A percentile compares a stretch with the other conserved stretches of the same genome.
phyloP scores from a whole-genome alignment of 2,329 filamentous ascomycete genomes.

The Fusarium sacchari region DNA sequence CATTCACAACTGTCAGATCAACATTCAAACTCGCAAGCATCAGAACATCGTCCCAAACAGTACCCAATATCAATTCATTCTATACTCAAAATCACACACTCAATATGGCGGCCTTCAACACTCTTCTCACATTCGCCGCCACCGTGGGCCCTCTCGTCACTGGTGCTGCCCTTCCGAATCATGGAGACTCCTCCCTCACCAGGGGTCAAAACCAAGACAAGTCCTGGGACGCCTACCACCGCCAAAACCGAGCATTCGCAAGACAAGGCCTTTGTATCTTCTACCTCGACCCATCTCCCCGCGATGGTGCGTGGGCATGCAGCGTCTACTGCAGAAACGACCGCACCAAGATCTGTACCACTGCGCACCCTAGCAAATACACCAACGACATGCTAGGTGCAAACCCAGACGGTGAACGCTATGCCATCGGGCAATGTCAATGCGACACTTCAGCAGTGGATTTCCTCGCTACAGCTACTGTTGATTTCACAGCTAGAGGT shows the following conservation, averaged over 20 bases:
- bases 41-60: rapidly evolving
- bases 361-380: not conserved
- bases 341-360: not conserved
- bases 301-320: not conserved
- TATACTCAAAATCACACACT: rapidly evolving
- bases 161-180: not conserved
- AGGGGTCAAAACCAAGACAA: not conserved
- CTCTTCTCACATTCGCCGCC: not conserved
- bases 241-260: not conserved
- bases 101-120: not conserved
- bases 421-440: not conserved
- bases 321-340: not conserved
- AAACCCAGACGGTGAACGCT: not conserved
- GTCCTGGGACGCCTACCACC: not conserved
- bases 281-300: not conserved
- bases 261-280: not conserved
- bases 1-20: not conserved
- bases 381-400: not conserved
- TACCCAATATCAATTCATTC: rapidly evolving
- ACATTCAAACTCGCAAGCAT: no score
- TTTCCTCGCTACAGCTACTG: not conserved
- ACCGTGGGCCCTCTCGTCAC: rapidly evolving
- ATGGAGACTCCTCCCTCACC: not conserved
- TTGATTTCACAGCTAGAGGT: not conserved
- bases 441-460: not conserved